Base-by-base conservation (phyloP, 495 filamentous ascomycete genomes). In the Glarea lozoyensis region DNA sequence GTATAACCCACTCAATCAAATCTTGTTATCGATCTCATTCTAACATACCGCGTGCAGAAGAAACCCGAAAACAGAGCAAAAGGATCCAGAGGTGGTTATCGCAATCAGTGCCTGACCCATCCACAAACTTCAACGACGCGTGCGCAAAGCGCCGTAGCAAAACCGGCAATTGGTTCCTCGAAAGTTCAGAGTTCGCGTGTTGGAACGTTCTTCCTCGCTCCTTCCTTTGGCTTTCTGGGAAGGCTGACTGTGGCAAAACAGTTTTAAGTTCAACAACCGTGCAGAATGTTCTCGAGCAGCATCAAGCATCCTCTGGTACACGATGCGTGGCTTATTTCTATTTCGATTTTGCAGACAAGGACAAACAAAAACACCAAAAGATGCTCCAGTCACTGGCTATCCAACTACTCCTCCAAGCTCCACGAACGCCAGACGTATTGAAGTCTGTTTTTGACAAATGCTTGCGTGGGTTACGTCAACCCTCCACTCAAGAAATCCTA, bases 341-440 rank as follows among this genome's bases (percentile, higher is more conserved):
- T 36, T 66, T 65, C 31, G 50, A 58, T 36, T 65, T 60, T 25
- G 49, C 37, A 15, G 48, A 62, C 29, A 19, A n/a, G 16, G 42
- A 53, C 4, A 57, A 57, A 23, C 58, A 58, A 33, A 34, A 19
- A 9, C 12, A 27, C 7, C 46, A 43, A 5, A 25, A 16, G 20
- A 39, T 53, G 33, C 27, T 53, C 2, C 23, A 19, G 6, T 53
- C 49, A 2, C 3, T 53, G 0, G 44, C 48, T 16, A 44, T 37
- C 22, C 49, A 53, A 37, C 27, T 53, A 2, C 42, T 24, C 23
- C 41, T 30, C 15, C 20, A 30, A 10, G 1, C 39, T 2, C 27
- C 37, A 21, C 33, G 44, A 39, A 45, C 40, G 2, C 44, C 38
- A 13, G 11, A 37, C 20, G 11, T 20, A 16, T 20, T 52, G 1